Evolutionary conservation across 192 early-diverging fungal genomes (phyloP), one percentile per base, ranked within the genome.

Genomic region (Paraglomus brasilianum): DNA sequence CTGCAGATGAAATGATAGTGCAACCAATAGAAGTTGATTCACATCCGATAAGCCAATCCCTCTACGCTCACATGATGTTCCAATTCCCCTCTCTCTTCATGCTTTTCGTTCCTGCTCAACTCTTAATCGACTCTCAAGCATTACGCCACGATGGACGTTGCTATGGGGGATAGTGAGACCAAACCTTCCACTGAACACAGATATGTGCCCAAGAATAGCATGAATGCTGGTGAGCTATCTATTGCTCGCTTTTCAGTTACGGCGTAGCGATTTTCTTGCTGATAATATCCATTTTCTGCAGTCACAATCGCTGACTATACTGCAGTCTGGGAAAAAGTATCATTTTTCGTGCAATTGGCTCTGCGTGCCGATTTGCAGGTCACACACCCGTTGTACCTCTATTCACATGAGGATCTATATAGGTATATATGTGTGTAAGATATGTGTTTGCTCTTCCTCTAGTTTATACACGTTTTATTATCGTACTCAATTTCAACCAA

Each of bases 401-500:
- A 57, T 38, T 72, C 71, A 40, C 71, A 72, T 53, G 71, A 72
- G 56, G 71, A 72, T 46, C 64, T 72, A 39, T 72, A 72, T 22
- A 56, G 71, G 71, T 72, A 38, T n/a, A 13, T 61, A 9, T 57
- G 13, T 57, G 11, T 9, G 8, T 9, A 39, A 51, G 9, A 57
- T n/a, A 9, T 39, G 17, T 39, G 14, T 17, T n/a, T n/a, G n/a
- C n/a, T n/a, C n/a, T n/a, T n/a, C n/a, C n/a, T 57, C 14, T 39
- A 57, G 5, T 50, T 50, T 21, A 50, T 3, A n/a, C n/a, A n/a
- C n/a, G n/a, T n/a, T n/a, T n/a, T n/a, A n/a, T n/a, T n/a, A n/a
- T n/a, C n/a, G n/a, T n/a, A 50, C 30, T 30, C 30, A 30, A 30
- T 30, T 30, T 30, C 30, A 30, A 30, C 3, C 1, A 30, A 30